These are phyloP conservation scores for Monilinia vaccinii-corymbosi DNA, from an alignment of 2,329 filamentous ascomycete species.

Conservation along the genomic window DNA sequence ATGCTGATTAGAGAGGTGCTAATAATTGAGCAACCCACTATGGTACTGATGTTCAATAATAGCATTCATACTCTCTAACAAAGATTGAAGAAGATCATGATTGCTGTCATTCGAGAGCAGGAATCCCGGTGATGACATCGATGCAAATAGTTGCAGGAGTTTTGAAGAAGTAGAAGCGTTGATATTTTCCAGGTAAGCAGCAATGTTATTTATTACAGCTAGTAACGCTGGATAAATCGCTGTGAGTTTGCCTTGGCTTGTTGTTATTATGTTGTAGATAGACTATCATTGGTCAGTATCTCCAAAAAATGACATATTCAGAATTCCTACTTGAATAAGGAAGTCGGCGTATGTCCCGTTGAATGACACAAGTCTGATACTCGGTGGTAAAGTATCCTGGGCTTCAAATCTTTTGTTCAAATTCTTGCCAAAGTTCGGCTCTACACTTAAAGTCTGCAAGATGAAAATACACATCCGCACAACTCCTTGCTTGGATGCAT, in stretches of 20 bases:
- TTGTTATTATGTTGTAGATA: constrained; percentile 84
- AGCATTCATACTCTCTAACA: constrained; percentile 83
- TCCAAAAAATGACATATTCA: not conserved
- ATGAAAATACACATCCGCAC: constrained; percentile 98
- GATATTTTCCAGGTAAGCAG: constrained; percentile 72
- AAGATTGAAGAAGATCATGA: constrained; percentile 66
- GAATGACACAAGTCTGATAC: constrained; percentile 76
- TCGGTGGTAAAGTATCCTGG: constrained; percentile 76
- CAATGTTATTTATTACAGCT: constrained; percentile 88
- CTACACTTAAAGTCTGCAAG: constrained; percentile 87
- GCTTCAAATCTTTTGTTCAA: constrained; percentile 83
- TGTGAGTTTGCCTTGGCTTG: constrained; percentile 80
- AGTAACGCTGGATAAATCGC: constrained; percentile 88
- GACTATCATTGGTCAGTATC: constrained; percentile 46
- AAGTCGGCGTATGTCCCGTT: constrained; percentile 89
- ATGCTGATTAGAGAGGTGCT: not conserved
- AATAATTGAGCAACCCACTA: constrained; percentile 41
- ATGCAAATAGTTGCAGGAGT: constrained; percentile 77
- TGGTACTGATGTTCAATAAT: constrained; percentile 83
- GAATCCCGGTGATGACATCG: constrained; percentile 90
- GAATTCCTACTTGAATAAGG: constrained; percentile 66
- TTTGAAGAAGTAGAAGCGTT: constrained; percentile 69
- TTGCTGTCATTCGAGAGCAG: constrained; percentile 88
- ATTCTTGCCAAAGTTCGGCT: constrained; percentile 80
- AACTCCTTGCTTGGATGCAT: constrained; percentile 80